A percentile compares a stretch with the other conserved stretches of the same genome.
phyloP scores from a whole-genome alignment of 352 stramenopile genomes.

The Pythium rhizo-oryzae region DNA sequence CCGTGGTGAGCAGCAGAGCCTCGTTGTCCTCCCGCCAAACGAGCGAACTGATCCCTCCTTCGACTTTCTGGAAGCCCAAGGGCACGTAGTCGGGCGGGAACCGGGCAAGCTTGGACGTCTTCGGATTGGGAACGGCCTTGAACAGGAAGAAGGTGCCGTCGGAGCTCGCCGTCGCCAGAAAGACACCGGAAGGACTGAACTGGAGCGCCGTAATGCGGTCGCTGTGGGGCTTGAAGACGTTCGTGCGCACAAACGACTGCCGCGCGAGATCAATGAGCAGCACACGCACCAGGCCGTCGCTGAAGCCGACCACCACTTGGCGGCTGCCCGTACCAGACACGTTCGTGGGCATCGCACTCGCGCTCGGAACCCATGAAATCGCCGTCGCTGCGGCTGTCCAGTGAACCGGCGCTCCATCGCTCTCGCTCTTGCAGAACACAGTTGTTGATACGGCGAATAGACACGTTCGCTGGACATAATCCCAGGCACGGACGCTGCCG shows the following conservation, averaged over 20 bases:
- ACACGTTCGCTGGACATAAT: slow-evolving; percentile 72
- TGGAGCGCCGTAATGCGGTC: slow-evolving; percentile 61
- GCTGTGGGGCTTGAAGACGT: slow-evolving; percentile 91
- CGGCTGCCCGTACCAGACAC: slow-evolving; percentile 49
- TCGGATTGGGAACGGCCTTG: slow-evolving; percentile 47
- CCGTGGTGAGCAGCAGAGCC: slow-evolving; percentile 70
- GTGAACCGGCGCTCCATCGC: slow-evolving; percentile 25
- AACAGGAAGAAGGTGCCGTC: slow-evolving; percentile 92
- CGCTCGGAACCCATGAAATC: slow-evolving; percentile 77
- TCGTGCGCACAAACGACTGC: slow-evolving; percentile 57
- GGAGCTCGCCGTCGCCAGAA: slow-evolving; percentile 74
- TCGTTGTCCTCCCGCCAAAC: slow-evolving; percentile 72
- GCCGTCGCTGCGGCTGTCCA: slow-evolving; percentile 50
- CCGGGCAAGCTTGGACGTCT: slow-evolving; percentile 54
- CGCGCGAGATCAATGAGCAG: slow-evolving; percentile 58
- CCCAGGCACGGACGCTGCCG: slow-evolving; percentile 84
- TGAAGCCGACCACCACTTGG: slow-evolving; percentile 90
- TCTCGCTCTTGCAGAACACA: slow-evolving; percentile 20
- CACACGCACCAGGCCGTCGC: slow-evolving; percentile 85
- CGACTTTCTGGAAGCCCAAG: slow-evolving; percentile 70
- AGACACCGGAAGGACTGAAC: slow-evolving; percentile 68
- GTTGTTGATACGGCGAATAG: slow-evolving; percentile 36
- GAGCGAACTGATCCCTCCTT: slow-evolving; percentile 40
- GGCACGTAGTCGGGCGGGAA: slow-evolving; percentile 69
- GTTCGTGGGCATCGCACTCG: slow-evolving; percentile 40